A percentile compares a stretch with the other conserved stretches of the same genome.
Conservation (phyloP, 1,284 basidiomycete species). For the Amylostereum chailletii region DNA sequence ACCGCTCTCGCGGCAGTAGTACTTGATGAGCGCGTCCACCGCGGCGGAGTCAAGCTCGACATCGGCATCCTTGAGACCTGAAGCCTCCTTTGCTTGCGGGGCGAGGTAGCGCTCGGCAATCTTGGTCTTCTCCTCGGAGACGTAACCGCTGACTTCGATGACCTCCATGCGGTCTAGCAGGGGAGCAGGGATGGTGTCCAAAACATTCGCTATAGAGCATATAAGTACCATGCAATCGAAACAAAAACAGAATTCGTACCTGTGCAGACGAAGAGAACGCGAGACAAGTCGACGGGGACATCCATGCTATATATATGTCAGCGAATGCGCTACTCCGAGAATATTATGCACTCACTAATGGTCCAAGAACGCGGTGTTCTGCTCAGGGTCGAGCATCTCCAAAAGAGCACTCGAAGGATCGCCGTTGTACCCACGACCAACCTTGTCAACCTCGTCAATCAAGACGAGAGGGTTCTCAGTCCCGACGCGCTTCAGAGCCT, state of each 20-base stretch:
- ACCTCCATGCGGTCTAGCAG: slow-evolving; percentile 97
- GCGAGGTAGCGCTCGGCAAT: slow-evolving; percentile 91
- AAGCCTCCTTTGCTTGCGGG: slow-evolving; percentile 90
- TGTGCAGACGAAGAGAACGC: slow-evolving; percentile 97
- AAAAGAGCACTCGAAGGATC: slow-evolving; percentile 92
- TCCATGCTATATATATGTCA: slow-evolving; percentile 61
- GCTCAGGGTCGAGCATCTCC: slow-evolving; percentile 98
- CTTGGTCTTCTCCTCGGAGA: slow-evolving; percentile 91
- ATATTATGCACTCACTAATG: slow-evolving; percentile 64
- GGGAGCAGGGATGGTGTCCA: slow-evolving; percentile 95
- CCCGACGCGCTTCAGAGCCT: slow-evolving; percentile 93
- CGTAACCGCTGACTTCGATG: slow-evolving; percentile 93
- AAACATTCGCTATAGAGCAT: slow-evolving; percentile 60
- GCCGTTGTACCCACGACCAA: slow-evolving; percentile 92
- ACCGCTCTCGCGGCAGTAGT: slow-evolving; percentile 95
- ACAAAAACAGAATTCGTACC: slow-evolving; percentile 29
- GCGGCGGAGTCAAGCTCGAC: slow-evolving; percentile 72
- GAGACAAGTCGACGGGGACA: slow-evolving; percentile 92
- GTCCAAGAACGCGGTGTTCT: slow-evolving; percentile 94
- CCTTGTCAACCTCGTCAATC: slow-evolving; percentile 99
- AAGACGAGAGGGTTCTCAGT: slow-evolving; percentile 95
- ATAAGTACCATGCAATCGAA: slow-evolving; percentile 1
- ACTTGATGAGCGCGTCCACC: slow-evolving; percentile 89
- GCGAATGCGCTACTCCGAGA: neutral
- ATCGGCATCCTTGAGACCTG: slow-evolving; percentile 80